Percentiles rank a stretch among this genome's conserved stretches.
phyloP scores from a whole-genome alignment of 2,329 filamentous ascomycete species.

The Venturia asperata region DNA sequence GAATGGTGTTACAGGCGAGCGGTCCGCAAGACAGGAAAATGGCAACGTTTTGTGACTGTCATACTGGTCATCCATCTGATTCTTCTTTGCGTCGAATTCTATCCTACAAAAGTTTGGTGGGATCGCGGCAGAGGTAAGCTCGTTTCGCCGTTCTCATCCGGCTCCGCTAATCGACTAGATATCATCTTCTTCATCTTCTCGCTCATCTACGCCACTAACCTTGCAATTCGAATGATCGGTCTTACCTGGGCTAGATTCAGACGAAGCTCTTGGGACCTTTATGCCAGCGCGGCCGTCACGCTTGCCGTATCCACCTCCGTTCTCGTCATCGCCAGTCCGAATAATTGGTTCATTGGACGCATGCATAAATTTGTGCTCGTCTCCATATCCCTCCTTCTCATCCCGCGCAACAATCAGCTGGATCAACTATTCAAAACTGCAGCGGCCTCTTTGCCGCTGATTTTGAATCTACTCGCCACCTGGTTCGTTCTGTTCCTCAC shows the following conservation, averaged over 20 bases:
- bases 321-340: slow-evolving; percentile 57
- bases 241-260: slow-evolving; percentile 89
- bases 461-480: slow-evolving; percentile 85
- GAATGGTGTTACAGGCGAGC: slow-evolving; percentile 93
- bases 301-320: slow-evolving; percentile 80
- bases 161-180: slow-evolving; percentile 40
- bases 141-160: neutral
- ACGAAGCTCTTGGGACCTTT: slow-evolving; percentile 92
- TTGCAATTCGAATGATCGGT: slow-evolving; percentile 75
- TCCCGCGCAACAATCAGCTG: slow-evolving; percentile 91
- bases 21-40: slow-evolving; percentile 86
- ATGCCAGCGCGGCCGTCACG: slow-evolving; percentile 69
- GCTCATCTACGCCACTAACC: slow-evolving; percentile 73
- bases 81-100: slow-evolving; percentile 78
- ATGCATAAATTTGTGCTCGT: slow-evolving; percentile 93
- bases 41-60: slow-evolving; percentile 76
- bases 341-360: slow-evolving; percentile 59
- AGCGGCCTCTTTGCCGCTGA: slow-evolving; percentile 82
- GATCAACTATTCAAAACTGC: slow-evolving; percentile 99
- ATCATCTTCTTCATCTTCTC: slow-evolving; percentile 75
- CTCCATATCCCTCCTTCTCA: slow-evolving; percentile 78
- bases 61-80: slow-evolving; percentile 76
- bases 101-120: slow-evolving; percentile 67
- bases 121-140: slow-evolving; percentile 52
- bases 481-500: slow-evolving; percentile 97